Evolutionary conservation across 1,139 yeast genomes (phyloP).

Genomic region (Meyerozyma sp.): DNA sequence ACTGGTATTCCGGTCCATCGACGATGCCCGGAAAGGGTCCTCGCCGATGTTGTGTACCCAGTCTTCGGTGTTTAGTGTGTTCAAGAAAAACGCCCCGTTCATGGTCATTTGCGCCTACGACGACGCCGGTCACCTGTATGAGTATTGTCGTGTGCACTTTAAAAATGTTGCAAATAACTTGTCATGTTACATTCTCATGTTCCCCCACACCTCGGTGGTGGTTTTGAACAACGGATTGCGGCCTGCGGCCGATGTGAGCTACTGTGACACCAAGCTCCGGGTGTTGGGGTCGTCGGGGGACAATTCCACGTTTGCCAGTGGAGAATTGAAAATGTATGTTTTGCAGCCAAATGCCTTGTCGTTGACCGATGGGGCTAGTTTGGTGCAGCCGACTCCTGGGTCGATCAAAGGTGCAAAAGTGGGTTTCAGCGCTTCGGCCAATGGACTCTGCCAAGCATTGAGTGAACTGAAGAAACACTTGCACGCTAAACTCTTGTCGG

Average conservation of each 20-base stretch:
- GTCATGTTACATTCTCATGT: conserved; percentile 30
- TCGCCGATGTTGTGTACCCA: conserved; percentile 23
- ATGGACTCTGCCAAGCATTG: conserved; percentile 7
- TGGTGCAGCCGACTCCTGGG: background rate
- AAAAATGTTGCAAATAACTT: conserved; percentile 27
- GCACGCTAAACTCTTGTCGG: conserved; percentile 9
- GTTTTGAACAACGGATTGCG: conserved; percentile 28
- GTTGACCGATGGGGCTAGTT: conserved; percentile 17
- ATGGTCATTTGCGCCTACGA: conserved; percentile 19
- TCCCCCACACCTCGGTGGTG: conserved; percentile 15
- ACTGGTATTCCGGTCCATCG: conserved; percentile 16
- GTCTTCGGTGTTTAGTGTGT: conserved; percentile 24
- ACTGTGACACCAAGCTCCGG: conserved; percentile 25
- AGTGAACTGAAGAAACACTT: conserved; percentile 7
- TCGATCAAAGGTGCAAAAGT: conserved; percentile 12
- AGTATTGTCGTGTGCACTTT: conserved; percentile 29
- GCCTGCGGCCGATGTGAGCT: conserved; percentile 31
- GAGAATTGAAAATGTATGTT: conserved; percentile 23
- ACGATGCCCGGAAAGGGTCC: conserved; percentile 13
- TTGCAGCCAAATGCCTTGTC: conserved; percentile 17
- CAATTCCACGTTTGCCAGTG: conserved; percentile 35
- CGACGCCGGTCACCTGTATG: conserved; percentile 10
- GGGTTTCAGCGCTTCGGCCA: conserved; percentile 3
- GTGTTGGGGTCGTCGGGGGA: conserved; percentile 33
- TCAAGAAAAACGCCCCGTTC: conserved; percentile 30